Base-by-base conservation (phyloP, 2,329 filamentous ascomycete genomes). In the Monilinia fructigena region DNA sequence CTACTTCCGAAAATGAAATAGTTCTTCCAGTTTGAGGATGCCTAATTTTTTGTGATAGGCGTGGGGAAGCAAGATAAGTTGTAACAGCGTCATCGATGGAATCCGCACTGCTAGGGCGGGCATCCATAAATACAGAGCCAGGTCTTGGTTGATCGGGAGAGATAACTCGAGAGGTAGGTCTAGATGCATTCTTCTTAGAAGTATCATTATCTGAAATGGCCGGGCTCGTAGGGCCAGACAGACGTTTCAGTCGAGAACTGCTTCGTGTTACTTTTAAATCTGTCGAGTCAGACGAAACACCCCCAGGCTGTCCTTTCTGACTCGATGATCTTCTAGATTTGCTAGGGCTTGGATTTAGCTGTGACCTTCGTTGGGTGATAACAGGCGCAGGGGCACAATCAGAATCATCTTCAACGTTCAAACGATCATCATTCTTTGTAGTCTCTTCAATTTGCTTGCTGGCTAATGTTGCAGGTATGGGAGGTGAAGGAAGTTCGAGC, bases 1-100 rank as follows among this genome's bases (percentile, higher is more conserved):
- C 95, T 3, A 99, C 95, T 77, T 99, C 95, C 0, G 94, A 98
- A 75, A 97, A 99, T 0, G 93, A 96, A 71, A 99, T 97, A 3
- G 90, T 83, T 20, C 95, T 87, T 1, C 93, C 93, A 0, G 91
- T 96, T 67, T 91, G 89, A 0, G 93, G 92, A 77, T 97, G 92
- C 28, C 84, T 83, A 62, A 98, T 92, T 78, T 90, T 96, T 74
- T 97, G 93, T 4, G 92, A 96, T 64, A 99, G 79, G 10, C 93
- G 87, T 0, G 92, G 88, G 14, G 92, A 92, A 72, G 88, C 87
- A 8, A 98, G 82, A 75, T 96, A 99, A 2, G 89, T 86, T 66
- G 93, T 87, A 0, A 99, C 93, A 0, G 92, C 92, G 74, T 93
- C 86, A 71, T 97, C 93, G 53, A 98, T 86, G 0, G 93, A 96